Evolutionary conservation across 225 moss, liverwort and hornwort genomes (phyloP), one percentile per base, ranked within the genome.

Genomic region (Pseudisothecium myosuroides): DNA sequence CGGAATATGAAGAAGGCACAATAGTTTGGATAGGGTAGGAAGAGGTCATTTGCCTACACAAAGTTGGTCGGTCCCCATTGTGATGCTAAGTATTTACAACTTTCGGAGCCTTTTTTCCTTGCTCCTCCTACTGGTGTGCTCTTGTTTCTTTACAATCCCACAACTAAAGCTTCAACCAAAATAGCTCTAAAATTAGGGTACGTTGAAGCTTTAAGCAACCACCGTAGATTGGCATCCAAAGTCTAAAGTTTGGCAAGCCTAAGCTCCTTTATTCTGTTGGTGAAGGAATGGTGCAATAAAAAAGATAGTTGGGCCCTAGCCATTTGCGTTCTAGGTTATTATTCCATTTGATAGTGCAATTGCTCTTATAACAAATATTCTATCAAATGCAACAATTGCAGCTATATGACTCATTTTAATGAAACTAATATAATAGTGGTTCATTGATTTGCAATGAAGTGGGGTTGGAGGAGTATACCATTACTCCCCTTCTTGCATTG

Each of bases 221-320:
- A 39, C 0, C 1, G 0, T 2, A 69, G 1, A 7, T 39, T 69
- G 69, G 14, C 1, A 0, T 39, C 23, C 9, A 71, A 41, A 68
- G 66, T 66, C 37, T 7, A 68, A n/a, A n/a, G 17, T 73, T 28
- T 73, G 27, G 10, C 28, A 19, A 27, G 27, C 4, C 5, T 0
- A 1, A 1, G 12, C 10, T 72, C 16, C 3, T 1, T 0, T 72
- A 0, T 17, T 27, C 28, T 1, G 1, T 43, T 28, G 5, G 13
- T 0, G 3, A 72, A 0, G 26, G 5, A 27, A 43, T 1, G 1
- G 3, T 27, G 43, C 0, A 0, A 16, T 5, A 26, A 13, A 56
- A 69, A 71, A 41, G 8, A 24, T 7, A 71, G 4, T 24, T 3
- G 0, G 4, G 0, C 14, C 4, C 6, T 1, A 16, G 2, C 39